Conservation (phyloP, 805 yeast genomes). For the Lachancea nothofagi region DNA sequence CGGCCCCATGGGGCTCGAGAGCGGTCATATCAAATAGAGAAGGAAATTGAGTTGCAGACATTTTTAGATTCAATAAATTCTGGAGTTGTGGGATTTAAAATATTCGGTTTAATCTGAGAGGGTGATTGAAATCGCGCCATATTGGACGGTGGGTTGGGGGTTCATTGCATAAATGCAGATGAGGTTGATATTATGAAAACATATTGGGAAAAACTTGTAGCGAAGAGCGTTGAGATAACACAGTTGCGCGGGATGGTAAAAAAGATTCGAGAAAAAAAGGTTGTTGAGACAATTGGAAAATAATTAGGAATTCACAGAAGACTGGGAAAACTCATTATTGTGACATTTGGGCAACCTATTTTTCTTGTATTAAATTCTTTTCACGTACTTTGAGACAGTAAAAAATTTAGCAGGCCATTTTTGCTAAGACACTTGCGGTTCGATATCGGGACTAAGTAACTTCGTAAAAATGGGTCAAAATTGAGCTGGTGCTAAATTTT, state of each 20-base stretch:
- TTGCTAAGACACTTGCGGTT: conserved; percentile 8
- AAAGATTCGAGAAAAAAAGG: neutral
- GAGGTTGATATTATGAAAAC: conserved; percentile 3
- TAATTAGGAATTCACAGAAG: conserved; percentile 1
- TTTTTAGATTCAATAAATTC: conserved; percentile 2
- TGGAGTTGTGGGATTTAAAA: neutral
- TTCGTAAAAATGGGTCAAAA: conserved; percentile 10
- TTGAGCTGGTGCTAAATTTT: conserved; percentile 17
- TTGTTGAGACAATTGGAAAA: neutral
- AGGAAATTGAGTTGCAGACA: conserved; percentile 9
- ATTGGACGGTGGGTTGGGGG: conserved; percentile 9
- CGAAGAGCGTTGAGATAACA: conserved; percentile 4
- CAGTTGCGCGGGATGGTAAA: conserved; percentile 2
- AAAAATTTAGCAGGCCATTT: conserved; percentile 27
- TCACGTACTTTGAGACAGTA: conserved; percentile 11
- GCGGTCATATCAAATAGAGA: conserved; percentile 9
- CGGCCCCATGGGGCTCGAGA: conserved; percentile 5
- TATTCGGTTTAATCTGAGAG: neutral
- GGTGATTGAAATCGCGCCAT: conserved; percentile 8
- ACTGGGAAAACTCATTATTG: conserved; percentile 8
- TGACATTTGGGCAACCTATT: conserved; percentile 10
- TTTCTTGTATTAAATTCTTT: conserved; percentile 6
- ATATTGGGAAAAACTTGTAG: conserved; percentile 4
- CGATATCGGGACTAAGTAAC: conserved; percentile 1
- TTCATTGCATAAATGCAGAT: conserved; percentile 9